phyloP scores from a whole-genome alignment of 2,329 filamentous ascomycete species.

The Diplodia seriata region DNA sequence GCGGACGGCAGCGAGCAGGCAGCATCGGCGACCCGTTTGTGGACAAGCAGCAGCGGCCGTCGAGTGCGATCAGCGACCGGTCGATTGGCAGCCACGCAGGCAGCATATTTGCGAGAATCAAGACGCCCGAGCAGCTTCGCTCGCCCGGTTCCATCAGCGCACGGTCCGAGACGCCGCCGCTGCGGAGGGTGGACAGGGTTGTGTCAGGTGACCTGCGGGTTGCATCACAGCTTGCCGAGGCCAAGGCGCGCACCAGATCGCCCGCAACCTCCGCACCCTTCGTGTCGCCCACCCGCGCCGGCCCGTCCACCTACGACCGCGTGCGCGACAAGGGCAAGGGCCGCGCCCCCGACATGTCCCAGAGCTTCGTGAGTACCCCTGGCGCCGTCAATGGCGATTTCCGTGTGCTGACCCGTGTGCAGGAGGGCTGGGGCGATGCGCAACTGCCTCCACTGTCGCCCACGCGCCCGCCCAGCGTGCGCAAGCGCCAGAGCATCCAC shows the following conservation, averaged over 20 bases:
- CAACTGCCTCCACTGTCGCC: slow-evolving; percentile 90
- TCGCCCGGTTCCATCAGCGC: slow-evolving; percentile 68
- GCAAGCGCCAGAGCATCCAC: slow-evolving; percentile 97
- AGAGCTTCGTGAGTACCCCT: slow-evolving; percentile 81
- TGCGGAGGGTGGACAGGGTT: slow-evolving; percentile 71
- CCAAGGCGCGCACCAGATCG: slow-evolving; percentile 37
- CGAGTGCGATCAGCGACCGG: slow-evolving; percentile 54
- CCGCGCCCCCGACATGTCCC: slow-evolving; percentile 76
- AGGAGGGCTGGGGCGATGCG: slow-evolving; percentile 95
- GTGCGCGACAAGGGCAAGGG: slow-evolving; percentile 87
- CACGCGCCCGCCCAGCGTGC: slow-evolving; percentile 92
- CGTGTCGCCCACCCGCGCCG: slow-evolving; percentile 44
- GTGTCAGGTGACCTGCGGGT: slow-evolving; percentile 79
- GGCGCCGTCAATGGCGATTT: slow-evolving; percentile 30
- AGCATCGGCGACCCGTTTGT: slow-evolving; percentile 34
- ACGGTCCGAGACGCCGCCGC: slow-evolving; percentile 68
- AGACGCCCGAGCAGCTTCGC: slow-evolving; percentile 57
- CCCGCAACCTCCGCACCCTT: slow-evolving; percentile 47
- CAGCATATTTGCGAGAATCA: slow-evolving; percentile 49
- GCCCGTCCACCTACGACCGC: slow-evolving; percentile 70
- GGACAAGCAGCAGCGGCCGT: slow-evolving; percentile 47
- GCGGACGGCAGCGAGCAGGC: not conserved
- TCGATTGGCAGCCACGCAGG: slow-evolving; percentile 41
- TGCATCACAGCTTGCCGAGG: slow-evolving; percentile 66
- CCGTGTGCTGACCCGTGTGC: slow-evolving; percentile 42